These are phyloP conservation scores for Lasiodiplodia hormozganensis DNA, from an alignment of 2,329 filamentous ascomycete species.

Conservation along the genomic window DNA sequence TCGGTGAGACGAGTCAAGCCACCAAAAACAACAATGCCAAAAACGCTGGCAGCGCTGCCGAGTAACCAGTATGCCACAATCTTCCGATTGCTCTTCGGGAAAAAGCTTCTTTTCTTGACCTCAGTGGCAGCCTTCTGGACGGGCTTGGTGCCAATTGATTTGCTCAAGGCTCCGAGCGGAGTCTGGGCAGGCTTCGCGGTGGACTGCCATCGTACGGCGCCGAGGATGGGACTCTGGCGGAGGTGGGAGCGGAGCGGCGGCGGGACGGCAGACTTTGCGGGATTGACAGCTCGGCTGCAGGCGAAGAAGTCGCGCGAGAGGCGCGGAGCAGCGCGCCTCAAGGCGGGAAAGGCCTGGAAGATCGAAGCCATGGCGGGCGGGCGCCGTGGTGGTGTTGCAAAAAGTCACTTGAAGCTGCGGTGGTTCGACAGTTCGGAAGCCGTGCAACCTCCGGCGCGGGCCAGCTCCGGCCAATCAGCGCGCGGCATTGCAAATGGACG, in stretches of 20 bases:
- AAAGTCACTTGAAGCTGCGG: constrained; percentile 26
- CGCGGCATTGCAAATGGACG: constrained; percentile 17
- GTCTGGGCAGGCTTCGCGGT: constrained; percentile 34
- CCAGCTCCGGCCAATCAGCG: constrained; percentile 9
- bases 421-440: constrained; percentile 21
- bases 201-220: constrained; percentile 44
- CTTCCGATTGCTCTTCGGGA: constrained; percentile 72
- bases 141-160: constrained; percentile 17
- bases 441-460: constrained; percentile 3
- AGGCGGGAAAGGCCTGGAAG: constrained; percentile 46
- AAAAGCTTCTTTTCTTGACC: constrained; percentile 42
- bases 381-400: constrained; percentile 24
- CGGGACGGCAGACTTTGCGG: constrained; percentile 32
- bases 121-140: not conserved
- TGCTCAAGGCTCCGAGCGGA: constrained; percentile 22
- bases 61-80: constrained; percentile 90
- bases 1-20: constrained; percentile 93
- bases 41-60: constrained; percentile 89
- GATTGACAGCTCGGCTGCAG: constrained; percentile 41
- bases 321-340: constrained; percentile 47
- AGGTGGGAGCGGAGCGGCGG: constrained; percentile 30
- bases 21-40: constrained; percentile 95
- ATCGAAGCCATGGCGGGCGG: constrained; percentile 42
- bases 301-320: constrained; percentile 46
- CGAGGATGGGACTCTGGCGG: constrained; percentile 35